Evolutionary conservation across 495 filamentous ascomycete genomes (phyloP).

Genomic region (Xylona heveae): DNA sequence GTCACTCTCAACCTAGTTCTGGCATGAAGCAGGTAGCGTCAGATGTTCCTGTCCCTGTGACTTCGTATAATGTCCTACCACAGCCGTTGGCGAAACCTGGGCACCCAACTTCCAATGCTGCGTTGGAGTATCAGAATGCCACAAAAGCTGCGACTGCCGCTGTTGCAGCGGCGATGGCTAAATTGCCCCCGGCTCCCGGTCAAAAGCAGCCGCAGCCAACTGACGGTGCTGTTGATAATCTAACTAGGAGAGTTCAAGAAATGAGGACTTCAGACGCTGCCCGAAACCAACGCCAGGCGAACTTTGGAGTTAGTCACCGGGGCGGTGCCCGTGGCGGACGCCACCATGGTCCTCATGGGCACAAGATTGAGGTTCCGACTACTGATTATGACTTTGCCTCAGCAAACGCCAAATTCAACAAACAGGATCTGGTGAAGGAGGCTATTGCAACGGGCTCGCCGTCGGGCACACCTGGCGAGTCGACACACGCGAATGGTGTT

Average conservation of each 20-base stretch:
- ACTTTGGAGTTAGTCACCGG: conserved; percentile 16
- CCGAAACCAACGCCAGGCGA: conserved; percentile 9
- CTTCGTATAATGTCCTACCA: neutral
- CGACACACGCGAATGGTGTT: conserved; percentile 8
- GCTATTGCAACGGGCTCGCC: conserved; percentile 62
- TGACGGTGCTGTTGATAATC: conserved; percentile 42
- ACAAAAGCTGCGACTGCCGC: conserved; percentile 68
- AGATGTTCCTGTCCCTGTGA: neutral
- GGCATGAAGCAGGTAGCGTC: conserved; percentile 34
- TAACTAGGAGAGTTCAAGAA: conserved; percentile 70
- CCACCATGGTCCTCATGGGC: conserved; percentile 24
- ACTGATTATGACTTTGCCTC: conserved; percentile 86
- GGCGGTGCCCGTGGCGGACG: conserved; percentile 31
- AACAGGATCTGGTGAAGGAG: conserved; percentile 83
- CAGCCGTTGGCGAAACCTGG: neutral
- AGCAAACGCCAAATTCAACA: conserved; percentile 95
- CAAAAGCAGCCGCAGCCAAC: conserved; percentile 23
- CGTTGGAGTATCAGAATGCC: conserved; percentile 45
- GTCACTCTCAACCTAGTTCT: neutral
- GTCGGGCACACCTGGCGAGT: conserved; percentile 22
- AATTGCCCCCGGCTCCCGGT: conserved; percentile 33
- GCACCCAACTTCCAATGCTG: conserved; percentile 9
- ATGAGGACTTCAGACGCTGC: conserved; percentile 46
- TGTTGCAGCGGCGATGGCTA: conserved; percentile 79
- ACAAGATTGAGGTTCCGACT: conserved; percentile 69